These are phyloP conservation scores for Ensete glaucum DNA, from an alignment of 176 grass and related monocot species.

Conservation along the genomic window DNA sequence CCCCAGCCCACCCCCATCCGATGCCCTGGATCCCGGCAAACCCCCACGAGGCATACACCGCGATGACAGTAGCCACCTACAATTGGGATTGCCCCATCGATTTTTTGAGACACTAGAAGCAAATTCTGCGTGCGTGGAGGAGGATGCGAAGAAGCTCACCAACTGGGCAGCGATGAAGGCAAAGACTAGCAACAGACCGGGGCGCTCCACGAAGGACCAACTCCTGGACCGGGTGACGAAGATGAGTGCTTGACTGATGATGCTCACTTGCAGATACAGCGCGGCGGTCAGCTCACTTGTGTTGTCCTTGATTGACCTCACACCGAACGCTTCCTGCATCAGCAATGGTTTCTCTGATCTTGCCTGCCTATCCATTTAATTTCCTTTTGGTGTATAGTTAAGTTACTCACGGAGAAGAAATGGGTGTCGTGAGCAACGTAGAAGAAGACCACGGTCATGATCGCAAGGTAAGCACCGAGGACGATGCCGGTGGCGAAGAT, in stretches of 20 bases:
- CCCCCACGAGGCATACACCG: conserved; percentile 10
- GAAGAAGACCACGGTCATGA: conserved; percentile 85
- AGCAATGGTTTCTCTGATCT: background rate
- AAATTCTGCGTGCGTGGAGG: background rate
- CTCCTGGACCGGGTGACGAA: conserved; percentile 39
- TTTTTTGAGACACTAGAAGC: no score
- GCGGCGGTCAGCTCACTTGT: conserved; percentile 31
- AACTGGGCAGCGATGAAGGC: conserved; percentile 69
- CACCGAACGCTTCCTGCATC: conserved; percentile 35
- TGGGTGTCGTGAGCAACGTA: conserved; percentile 66
- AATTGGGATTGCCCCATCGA: background rate
- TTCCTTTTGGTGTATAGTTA: conserved; percentile 17
- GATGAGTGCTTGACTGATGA: conserved; percentile 40
- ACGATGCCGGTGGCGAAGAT: conserved; percentile 93
- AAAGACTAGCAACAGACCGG: conserved; percentile 34
- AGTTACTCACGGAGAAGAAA: conserved; percentile 40
- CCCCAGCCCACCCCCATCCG: conserved; percentile 8
- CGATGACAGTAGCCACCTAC: conserved; percentile 9
- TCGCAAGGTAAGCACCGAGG: conserved; percentile 85
- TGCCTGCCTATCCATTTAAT: no score
- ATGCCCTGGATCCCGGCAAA: conserved; percentile 10
- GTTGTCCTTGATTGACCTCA: conserved; percentile 46
- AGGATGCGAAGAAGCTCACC: background rate
- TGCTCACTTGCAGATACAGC: conserved; percentile 41
- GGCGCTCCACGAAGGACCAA: conserved; percentile 52